Evolutionary conservation across 2,329 filamentous ascomycete species (phyloP).

Genomic region (Colletotrichum sp.): DNA sequence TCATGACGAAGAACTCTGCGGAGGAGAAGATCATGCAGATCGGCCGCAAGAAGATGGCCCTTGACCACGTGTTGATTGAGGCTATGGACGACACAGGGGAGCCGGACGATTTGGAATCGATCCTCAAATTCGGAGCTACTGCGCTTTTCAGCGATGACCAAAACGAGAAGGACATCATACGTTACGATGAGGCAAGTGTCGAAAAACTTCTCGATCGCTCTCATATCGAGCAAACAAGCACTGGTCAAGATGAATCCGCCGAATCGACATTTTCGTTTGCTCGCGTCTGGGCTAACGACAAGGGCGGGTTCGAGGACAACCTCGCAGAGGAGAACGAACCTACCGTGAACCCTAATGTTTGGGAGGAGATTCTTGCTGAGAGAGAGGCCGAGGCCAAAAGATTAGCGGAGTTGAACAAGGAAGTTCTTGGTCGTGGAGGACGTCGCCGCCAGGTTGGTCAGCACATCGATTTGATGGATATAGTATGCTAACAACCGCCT

Average conservation of each 20-base stretch:
- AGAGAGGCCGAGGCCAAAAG: conserved; percentile 68
- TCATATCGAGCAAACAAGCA: conserved; percentile 73
- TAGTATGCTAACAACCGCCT: not conserved
- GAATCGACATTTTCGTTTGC: conserved; percentile 90
- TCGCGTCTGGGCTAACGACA: conserved; percentile 88
- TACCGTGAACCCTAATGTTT: conserved; percentile 71
- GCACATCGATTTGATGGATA: not conserved
- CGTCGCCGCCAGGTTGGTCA: conserved; percentile 64
- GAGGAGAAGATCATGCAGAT: conserved; percentile 98
- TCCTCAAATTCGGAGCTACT: conserved; percentile 85
- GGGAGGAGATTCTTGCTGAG: conserved; percentile 81
- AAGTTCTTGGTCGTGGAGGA: conserved; percentile 85
- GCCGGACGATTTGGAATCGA: conserved; percentile 81
- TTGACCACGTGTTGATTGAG: conserved; percentile 95
- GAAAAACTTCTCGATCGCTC: conserved; percentile 90
- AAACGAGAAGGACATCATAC: conserved; percentile 72
- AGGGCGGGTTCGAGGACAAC: conserved; percentile 67
- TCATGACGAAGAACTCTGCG: conserved; percentile 86
- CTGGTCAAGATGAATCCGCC: conserved; percentile 65
- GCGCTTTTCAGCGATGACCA: conserved; percentile 79
- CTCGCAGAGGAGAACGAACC: conserved; percentile 55
- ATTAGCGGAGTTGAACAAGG: conserved; percentile 69
- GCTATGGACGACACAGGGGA: conserved; percentile 86
- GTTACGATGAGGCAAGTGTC: conserved; percentile 82
- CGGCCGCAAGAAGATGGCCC: conserved; percentile 91